phyloP scores from a whole-genome alignment of 371 early-diverging fungal species.

The Circinella minor region DNA sequence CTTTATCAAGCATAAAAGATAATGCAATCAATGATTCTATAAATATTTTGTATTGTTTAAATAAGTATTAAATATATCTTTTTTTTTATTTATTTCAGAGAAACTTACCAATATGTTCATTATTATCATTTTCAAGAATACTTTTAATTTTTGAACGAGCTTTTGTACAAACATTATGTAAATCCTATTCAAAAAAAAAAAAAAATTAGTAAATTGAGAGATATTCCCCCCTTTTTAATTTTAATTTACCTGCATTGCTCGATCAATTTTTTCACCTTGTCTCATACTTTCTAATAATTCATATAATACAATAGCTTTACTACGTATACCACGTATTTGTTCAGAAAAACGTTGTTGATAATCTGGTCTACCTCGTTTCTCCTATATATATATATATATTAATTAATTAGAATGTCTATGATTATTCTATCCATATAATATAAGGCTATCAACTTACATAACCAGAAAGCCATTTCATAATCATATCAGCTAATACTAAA shows the following conservation, averaged over 20 bases:
- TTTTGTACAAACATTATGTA: constrained; percentile 47
- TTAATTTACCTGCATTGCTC: constrained; percentile 34
- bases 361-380: constrained; percentile 76
- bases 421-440: too few species aligned
- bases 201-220: background rate
- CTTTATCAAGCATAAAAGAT: constrained; percentile 84
- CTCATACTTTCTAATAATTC: constrained; percentile 76
- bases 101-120: constrained; percentile 26
- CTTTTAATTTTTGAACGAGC: constrained; percentile 67
- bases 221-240: background rate
- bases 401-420: too few species aligned
- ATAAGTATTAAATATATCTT: too few species aligned
- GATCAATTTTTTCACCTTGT: constrained; percentile 67
- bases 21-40: constrained; percentile 55
- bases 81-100: too few species aligned
- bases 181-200: constrained; percentile 31
- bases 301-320: constrained; percentile 77
- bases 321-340: constrained; percentile 84
- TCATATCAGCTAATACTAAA: constrained; percentile 89
- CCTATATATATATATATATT: constrained; percentile 59
- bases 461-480: constrained; percentile 97
- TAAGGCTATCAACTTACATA: constrained; percentile 63
- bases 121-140: constrained; percentile 59
- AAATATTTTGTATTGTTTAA: background rate
- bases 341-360: constrained; percentile 82